A percentile compares a stretch with the other conserved stretches of the same genome.
phyloP scores from a whole-genome alignment of 306 rosid species.

The Alnus glutinosa region DNA sequence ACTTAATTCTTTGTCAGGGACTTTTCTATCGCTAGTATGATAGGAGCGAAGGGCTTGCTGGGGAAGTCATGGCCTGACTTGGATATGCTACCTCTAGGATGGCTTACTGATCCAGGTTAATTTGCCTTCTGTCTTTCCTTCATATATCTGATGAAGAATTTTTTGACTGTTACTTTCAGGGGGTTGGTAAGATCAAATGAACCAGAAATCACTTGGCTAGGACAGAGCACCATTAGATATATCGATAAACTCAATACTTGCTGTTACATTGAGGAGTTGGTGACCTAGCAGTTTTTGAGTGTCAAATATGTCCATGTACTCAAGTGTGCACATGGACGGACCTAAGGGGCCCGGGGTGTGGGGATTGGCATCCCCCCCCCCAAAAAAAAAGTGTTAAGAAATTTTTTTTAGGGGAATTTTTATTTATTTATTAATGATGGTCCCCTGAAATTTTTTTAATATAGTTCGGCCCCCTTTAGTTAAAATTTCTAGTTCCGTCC shows the following conservation, averaged over 20 bases:
- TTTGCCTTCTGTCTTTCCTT: slow-evolving; percentile 1
- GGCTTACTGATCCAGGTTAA: slow-evolving; percentile 82
- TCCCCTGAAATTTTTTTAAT: no score
- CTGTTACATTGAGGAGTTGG: background rate
- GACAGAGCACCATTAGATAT: slow-evolving; percentile 5
- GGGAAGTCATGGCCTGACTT: slow-evolving; percentile 99
- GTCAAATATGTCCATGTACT: background rate
- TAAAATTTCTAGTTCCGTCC: no score
- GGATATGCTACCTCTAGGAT: slow-evolving; percentile 98
- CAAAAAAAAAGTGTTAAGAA: no score
- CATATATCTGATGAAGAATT: slow-evolving; percentile 8
- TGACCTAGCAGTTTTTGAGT: background rate
- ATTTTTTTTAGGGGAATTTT: no score
- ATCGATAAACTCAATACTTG: background rate
- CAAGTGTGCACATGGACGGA: no score
- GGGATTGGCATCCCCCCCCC: no score
- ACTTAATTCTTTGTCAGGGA: slow-evolving; percentile 55
- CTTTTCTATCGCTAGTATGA: slow-evolving; percentile 67
- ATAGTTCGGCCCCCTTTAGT: no score
- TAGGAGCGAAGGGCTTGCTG: slow-evolving; percentile 67
- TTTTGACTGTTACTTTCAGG: background rate
- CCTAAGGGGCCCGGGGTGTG: no score
- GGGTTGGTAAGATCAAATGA: slow-evolving; percentile 16
- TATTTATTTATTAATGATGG: no score
- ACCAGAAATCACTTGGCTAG: background rate